Percentiles rank a stretch among this genome's conserved stretches.
These are phyloP conservation scores for Solanum corneliomulleri DNA, from an alignment of 257 asterid genomes.

Conservation along the genomic window DNA sequence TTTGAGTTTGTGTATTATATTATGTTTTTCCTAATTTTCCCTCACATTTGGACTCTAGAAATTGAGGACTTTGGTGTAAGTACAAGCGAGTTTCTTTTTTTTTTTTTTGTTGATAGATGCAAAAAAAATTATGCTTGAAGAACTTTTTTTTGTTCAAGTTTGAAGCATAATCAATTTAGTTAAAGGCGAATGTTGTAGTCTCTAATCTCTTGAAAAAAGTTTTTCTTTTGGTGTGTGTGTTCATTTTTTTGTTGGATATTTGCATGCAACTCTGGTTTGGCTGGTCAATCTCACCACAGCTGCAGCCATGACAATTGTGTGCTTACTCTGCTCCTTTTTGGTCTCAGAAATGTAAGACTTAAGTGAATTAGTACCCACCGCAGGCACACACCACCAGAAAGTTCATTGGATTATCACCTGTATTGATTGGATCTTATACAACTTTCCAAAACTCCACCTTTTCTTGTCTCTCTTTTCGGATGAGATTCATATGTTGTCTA, in stretches of 20 bases:
- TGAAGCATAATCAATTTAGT: background rate
- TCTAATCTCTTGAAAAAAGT: background rate
- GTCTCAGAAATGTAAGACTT: conserved; percentile 41
- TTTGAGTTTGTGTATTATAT: background rate
- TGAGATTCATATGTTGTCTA: conserved; percentile 23
- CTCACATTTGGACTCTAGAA: background rate
- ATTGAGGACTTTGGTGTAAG: background rate
- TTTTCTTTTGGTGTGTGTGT: background rate
- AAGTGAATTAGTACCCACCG: conserved; percentile 33
- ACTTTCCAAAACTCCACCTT: conserved; percentile 50
- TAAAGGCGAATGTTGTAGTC: background rate
- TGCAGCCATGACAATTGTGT: conserved; percentile 74
- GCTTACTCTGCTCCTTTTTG: conserved; percentile 59
- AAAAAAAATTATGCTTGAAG: background rate
- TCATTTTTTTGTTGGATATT: background rate
- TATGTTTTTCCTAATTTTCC: background rate
- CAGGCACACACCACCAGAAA: conserved; percentile 20
- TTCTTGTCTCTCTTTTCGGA: conserved; percentile 41
- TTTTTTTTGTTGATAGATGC: background rate
- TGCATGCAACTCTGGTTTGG: background rate
- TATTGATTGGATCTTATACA: conserved; percentile 26
- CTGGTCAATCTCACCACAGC: conserved; percentile 16
- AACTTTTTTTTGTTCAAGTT: background rate
- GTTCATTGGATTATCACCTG: background rate
- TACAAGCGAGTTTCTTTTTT: background rate